Evolutionary conservation across 2,329 filamentous ascomycete species (phyloP).

Genomic region (Fusarium dlaminii): DNA sequence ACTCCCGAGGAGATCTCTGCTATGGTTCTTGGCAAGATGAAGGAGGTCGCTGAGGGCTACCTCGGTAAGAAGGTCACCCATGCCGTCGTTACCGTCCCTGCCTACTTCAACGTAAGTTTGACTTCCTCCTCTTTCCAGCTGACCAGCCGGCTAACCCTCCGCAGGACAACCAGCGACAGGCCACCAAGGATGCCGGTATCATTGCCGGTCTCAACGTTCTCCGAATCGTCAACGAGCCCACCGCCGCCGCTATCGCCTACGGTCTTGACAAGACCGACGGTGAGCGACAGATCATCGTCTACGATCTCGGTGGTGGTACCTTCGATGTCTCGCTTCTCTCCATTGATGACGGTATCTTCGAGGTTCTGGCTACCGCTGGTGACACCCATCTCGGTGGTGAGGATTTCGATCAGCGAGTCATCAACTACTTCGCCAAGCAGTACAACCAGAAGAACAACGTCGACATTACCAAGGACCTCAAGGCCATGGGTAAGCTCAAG

Average conservation of each 20-base stretch:
- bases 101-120: conserved; percentile 83
- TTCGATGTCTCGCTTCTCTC: conserved; percentile 94
- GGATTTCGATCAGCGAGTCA: conserved; percentile 98
- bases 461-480: conserved; percentile 91
- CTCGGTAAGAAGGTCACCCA: conserved; percentile 85
- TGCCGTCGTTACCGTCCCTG: conserved; percentile 92
- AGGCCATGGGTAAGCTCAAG: conserved; percentile 99
- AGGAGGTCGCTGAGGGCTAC: conserved; percentile 82
- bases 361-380: conserved; percentile 94
- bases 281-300: conserved; percentile 90
- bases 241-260: conserved; percentile 93
- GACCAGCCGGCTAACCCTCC: conserved; percentile 32
- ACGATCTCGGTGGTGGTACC: conserved; percentile 93
- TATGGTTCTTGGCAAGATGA: conserved; percentile 87
- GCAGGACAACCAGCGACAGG: conserved; percentile 90
- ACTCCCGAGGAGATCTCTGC: conserved; percentile 83
- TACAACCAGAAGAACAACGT: conserved; percentile 99
- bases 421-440: conserved; percentile 93
- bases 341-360: conserved; percentile 91
- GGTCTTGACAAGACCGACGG: conserved; percentile 87
- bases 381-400: conserved; percentile 98
- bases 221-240: conserved; percentile 96
- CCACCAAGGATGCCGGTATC: conserved; percentile 92
- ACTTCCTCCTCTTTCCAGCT: neutral
- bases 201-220: conserved; percentile 96